A percentile compares a stretch with the other conserved stretches of the same genome.
phyloP scores from a whole-genome alignment of 495 filamentous ascomycete genomes.

The Neurospora sp. region DNA sequence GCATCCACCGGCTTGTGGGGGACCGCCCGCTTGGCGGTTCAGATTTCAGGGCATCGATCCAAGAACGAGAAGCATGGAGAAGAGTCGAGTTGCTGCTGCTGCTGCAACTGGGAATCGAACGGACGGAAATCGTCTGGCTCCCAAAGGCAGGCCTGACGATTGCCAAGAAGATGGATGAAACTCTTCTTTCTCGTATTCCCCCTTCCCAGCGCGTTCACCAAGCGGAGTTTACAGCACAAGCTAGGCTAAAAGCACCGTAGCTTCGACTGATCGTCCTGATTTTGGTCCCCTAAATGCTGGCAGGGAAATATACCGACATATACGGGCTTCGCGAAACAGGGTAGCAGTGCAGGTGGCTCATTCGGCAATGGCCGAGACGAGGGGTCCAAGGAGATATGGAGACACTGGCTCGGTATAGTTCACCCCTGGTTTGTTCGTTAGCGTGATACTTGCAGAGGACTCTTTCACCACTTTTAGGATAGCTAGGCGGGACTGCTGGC shows the following conservation, averaged over 20 bases:
- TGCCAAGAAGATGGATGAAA: neutral
- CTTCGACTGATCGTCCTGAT: neutral
- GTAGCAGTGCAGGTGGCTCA: neutral
- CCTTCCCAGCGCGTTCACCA: neutral
- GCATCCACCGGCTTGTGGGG: neutral
- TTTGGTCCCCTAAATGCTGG: neutral
- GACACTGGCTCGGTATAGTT: neutral
- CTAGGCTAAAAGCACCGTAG: neutral
- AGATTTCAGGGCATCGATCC: neutral
- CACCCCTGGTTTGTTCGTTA: neutral
- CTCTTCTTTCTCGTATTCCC: neutral
- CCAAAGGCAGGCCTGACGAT: neutral
- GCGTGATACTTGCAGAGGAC: neutral
- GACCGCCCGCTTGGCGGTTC: neutral
- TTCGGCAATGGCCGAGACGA: neutral
- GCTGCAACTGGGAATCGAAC: neutral
- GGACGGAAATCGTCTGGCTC: neutral
- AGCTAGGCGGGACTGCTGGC: neutral
- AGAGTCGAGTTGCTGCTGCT: neutral
- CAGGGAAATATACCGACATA: neutral
- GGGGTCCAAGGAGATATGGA: neutral
- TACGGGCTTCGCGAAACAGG: neutral
- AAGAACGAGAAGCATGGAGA: neutral
- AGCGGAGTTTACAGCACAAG: neutral
- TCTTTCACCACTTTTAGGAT: neutral